Percentiles rank a stretch among this genome's conserved stretches.
Conservation (phyloP, 2,329 filamentous ascomycete species). For the Cercospora sp. region DNA sequence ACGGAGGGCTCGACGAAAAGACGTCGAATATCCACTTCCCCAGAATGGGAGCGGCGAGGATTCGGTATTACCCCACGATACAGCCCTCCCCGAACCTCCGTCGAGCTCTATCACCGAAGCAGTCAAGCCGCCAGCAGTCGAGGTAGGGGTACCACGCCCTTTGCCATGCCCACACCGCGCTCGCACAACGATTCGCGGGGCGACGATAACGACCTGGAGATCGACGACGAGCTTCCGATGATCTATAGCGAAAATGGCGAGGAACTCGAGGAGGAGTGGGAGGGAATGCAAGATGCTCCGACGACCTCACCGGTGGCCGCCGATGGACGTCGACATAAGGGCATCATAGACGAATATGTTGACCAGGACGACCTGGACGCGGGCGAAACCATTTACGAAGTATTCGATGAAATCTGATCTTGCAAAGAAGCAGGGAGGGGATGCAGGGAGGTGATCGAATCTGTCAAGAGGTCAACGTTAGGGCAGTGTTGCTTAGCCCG, state of each 20-base stretch:
- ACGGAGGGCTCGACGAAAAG: conserved; percentile 43
- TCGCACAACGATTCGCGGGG: conserved; percentile 50
- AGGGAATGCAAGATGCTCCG: conserved; percentile 42
- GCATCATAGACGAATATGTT: conserved; percentile 26
- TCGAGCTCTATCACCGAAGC: conserved; percentile 30
- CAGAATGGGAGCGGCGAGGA: conserved; percentile 42
- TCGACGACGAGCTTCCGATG: conserved; percentile 18
- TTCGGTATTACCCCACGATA: conserved; percentile 46
- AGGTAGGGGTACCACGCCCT: conserved; percentile 55
- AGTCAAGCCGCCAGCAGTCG: conserved; percentile 45
- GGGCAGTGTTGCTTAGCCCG: not conserved
- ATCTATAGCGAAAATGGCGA: conserved; percentile 20
- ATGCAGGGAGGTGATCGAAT: not conserved
- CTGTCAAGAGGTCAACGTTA: not conserved
- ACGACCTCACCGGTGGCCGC: conserved; percentile 13
- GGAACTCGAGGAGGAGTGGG: conserved; percentile 33
- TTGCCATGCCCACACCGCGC: conserved; percentile 74
- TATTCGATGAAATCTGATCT: conserved; percentile 29
- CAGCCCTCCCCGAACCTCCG: conserved; percentile 47
- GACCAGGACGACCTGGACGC: conserved; percentile 25
- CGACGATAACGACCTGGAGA: conserved; percentile 36
- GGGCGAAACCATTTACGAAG: conserved; percentile 27
- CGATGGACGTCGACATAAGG: conserved; percentile 21
- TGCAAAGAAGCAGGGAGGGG: not conserved
- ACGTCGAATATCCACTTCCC: conserved; percentile 59